Percentiles rank a stretch among this genome's conserved stretches.
Evolutionary conservation across 1,284 basidiomycete genomes (phyloP).

Genomic region (Tilletia indica): DNA sequence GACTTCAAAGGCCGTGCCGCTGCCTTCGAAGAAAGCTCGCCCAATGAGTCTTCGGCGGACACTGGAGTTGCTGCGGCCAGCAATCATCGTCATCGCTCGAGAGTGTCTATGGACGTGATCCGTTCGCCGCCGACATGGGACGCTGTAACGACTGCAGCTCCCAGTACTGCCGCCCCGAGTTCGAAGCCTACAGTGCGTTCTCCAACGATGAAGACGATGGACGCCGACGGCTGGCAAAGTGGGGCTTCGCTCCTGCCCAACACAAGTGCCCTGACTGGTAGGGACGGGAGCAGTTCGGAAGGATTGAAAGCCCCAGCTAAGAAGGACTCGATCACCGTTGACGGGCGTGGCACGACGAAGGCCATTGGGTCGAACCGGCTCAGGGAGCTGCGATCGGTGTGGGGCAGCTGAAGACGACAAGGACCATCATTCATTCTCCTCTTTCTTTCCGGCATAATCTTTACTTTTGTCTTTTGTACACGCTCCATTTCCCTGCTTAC

Average conservation of each 20-base stretch:
- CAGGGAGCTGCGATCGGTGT: conserved; percentile 38
- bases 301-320: neutral
- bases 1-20: conserved; percentile 14
- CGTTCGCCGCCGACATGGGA: conserved; percentile 26
- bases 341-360: conserved; percentile 44
- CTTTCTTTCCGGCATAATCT: too few relatives aligned
- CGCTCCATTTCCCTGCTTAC: too few relatives aligned
- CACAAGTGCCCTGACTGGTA: too few relatives aligned
- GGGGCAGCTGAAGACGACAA: conserved; percentile 29
- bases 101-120: conserved; percentile 28
- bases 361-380: conserved; percentile 39
- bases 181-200: conserved; percentile 21
- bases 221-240: conserved; percentile 18
- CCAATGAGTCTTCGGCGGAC: neutral
- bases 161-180: neutral
- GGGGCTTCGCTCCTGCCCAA: neutral
- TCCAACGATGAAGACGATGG: conserved; percentile 22
- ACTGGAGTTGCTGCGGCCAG: neutral
- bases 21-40: neutral
- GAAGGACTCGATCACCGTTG: conserved; percentile 30
- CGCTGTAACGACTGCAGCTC: too few relatives aligned
- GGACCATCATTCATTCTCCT: too few relatives aligned
- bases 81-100: neutral
- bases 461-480: too few relatives aligned
- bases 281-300: too few relatives aligned